Evolutionary conservation across 2,329 filamentous ascomycete genomes (phyloP).

Genomic region (Aureobasidium sp.): DNA sequence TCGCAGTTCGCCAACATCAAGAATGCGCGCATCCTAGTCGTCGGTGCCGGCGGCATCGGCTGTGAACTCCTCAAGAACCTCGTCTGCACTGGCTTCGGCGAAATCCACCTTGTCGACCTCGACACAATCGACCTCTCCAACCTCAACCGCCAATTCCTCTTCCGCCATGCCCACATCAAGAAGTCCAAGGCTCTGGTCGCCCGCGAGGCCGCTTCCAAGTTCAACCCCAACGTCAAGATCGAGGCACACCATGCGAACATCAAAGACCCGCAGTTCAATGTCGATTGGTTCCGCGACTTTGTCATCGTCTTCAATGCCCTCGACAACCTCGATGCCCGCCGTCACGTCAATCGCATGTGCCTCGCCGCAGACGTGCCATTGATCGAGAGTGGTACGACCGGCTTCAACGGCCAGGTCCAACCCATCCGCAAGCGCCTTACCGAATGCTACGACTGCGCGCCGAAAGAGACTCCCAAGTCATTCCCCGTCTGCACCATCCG

Average conservation of each 20-base stretch:
- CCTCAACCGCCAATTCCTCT: slow-evolving; percentile 94
- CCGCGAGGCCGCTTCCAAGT: slow-evolving; percentile 81
- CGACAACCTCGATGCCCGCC: slow-evolving; percentile 87
- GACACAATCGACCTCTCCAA: slow-evolving; percentile 98
- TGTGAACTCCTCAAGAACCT: slow-evolving; percentile 97
- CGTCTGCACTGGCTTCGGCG: slow-evolving; percentile 81
- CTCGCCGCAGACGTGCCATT: slow-evolving; percentile 82
- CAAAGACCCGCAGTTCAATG: slow-evolving; percentile 78
- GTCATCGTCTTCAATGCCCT: slow-evolving; percentile 90
- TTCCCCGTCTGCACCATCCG: slow-evolving; percentile 97
- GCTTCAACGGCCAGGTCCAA: slow-evolving; percentile 96
- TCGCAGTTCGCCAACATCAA: slow-evolving; percentile 59
- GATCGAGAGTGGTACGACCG: slow-evolving; percentile 94
- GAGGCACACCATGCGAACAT: slow-evolving; percentile 91
- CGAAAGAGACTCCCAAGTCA: slow-evolving; percentile 83
- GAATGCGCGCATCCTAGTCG: slow-evolving; percentile 80
- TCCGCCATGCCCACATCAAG: slow-evolving; percentile 94
- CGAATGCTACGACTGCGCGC: slow-evolving; percentile 92
- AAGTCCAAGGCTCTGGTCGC: slow-evolving; percentile 92
- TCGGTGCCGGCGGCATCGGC: slow-evolving; percentile 93
- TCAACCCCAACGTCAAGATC: slow-evolving; percentile 83
- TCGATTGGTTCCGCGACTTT: slow-evolving; percentile 82
- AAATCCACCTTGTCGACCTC: slow-evolving; percentile 91
- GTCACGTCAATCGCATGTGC: slow-evolving; percentile 97
- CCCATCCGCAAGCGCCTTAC: slow-evolving; percentile 82